A percentile compares a stretch with the other conserved stretches of the same genome.
Evolutionary conservation across 108 stramenopile species (phyloP).

Genomic region (Nannochloropsis salina): DNA sequence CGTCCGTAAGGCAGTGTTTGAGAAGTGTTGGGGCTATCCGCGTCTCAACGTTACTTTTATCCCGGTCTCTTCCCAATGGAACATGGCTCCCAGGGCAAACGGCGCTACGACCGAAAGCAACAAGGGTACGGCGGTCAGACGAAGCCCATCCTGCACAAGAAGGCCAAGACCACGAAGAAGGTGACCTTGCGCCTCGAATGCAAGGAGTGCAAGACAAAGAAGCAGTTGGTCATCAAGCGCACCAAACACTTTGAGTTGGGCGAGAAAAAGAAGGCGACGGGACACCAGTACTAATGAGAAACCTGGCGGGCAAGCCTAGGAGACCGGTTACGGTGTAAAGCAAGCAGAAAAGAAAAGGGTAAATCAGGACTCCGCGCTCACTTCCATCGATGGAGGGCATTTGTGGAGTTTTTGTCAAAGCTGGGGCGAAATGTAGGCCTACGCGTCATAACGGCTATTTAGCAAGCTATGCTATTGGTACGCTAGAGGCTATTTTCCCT

Average conservation of each 20-base stretch:
- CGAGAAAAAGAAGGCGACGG: conserved; percentile 90
- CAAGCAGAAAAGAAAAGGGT: background rate
- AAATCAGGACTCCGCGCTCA: too few relatives aligned
- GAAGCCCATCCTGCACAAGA: conserved; percentile 99
- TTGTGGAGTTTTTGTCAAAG: too few relatives aligned
- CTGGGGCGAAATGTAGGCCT: too few relatives aligned
- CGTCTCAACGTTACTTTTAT: too few relatives aligned
- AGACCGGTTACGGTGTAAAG: conserved; percentile 18
- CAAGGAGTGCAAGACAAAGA: conserved; percentile 99
- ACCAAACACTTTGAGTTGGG: conserved; percentile 99
- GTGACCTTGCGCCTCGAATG: conserved; percentile 96
- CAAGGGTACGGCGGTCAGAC: conserved; percentile 99
- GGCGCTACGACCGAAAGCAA: conserved; percentile 99
- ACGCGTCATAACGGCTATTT: too few relatives aligned
- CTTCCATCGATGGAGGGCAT: too few relatives aligned
- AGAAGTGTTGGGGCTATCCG: too few relatives aligned
- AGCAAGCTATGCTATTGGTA: too few relatives aligned
- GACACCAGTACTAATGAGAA: conserved; percentile 83
- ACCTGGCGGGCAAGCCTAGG: background rate
- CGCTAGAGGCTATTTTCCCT: too few relatives aligned
- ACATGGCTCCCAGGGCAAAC: conserved; percentile 62
- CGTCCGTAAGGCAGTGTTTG: too few relatives aligned
- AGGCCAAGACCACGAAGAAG: conserved; percentile 99
- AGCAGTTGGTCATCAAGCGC: conserved; percentile 94
- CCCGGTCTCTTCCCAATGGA: too few relatives aligned